Evolutionary conservation across 2,329 filamentous ascomycete genomes (phyloP).

Genomic region (Pseudonectria buxi): DNA sequence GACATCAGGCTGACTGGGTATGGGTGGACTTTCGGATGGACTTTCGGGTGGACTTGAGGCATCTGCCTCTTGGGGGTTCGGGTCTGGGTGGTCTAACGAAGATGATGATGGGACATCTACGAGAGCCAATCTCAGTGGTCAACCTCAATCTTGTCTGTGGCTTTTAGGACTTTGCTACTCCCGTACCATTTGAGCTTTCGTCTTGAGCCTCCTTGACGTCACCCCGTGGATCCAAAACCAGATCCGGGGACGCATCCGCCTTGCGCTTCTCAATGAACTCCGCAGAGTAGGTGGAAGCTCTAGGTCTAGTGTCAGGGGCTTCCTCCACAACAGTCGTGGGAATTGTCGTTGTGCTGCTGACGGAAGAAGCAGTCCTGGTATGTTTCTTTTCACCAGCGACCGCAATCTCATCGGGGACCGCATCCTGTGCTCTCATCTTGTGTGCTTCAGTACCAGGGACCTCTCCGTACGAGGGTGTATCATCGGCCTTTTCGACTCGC

Average conservation of each 20-base stretch:
- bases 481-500: slow-evolving; percentile 51
- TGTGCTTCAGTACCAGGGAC: slow-evolving; percentile 56
- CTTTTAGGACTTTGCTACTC: slow-evolving; percentile 15
- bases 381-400: slow-evolving; percentile 29
- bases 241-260: slow-evolving; percentile 48
- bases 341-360: slow-evolving; percentile 21
- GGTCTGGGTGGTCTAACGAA: slow-evolving; percentile 22
- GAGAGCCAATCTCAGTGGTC: slow-evolving; percentile 16
- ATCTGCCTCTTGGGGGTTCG: slow-evolving; percentile 22
- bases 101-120: slow-evolving; percentile 22
- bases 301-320: slow-evolving; percentile 37
- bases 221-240: slow-evolving; percentile 41
- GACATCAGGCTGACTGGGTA: no score
- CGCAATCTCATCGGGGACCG: slow-evolving; percentile 54
- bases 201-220: slow-evolving; percentile 26
- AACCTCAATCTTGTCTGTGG: slow-evolving; percentile 14
- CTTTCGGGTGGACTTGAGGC: slow-evolving; percentile 19
- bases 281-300: slow-evolving; percentile 35
- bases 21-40: no score
- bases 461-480: slow-evolving; percentile 47
- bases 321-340: slow-evolving; percentile 50
- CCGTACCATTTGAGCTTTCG: slow-evolving; percentile 24
- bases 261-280: slow-evolving; percentile 39
- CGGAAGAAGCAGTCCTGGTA: slow-evolving; percentile 16
- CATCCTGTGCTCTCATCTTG: slow-evolving; percentile 48